Evolutionary conservation across 371 early-diverging fungal genomes (phyloP), one percentile per base, ranked within the genome.

Genomic region (Lichtheimia ramosa): DNA sequence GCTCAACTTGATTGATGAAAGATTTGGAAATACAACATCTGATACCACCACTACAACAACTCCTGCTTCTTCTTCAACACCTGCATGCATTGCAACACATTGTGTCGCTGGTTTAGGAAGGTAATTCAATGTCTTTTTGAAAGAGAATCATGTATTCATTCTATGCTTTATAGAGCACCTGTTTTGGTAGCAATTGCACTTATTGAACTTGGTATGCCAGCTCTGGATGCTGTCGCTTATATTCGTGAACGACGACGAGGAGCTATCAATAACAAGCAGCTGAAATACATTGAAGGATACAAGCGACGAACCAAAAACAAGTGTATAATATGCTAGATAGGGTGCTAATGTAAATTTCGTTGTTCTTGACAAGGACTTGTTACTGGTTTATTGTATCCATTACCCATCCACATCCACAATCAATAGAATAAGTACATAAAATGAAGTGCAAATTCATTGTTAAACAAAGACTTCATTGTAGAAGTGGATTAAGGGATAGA

Each of bases 91-190:
- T 62, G 93, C 92, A 0, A 89, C 88, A 16, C 94, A 94, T 69
- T 94, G 95, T 66, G 94, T 93, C 10, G 93, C 95, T 25, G 95
- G 95, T 20, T 75, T 94, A 42, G 93, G 93, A 55, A 71, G 89
- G 89, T 85, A 77, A 69, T 63, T 13, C 1, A 41, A 41, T 13
- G 13, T 46, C 48, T 40, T 25, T 40, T 25, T 40, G 2, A 13
- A 18, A 8, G 34, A 16, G 12, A 49, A 53, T 21, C 14, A 53
- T 25, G 34, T 41, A 28, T 20, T 56, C 14, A n/a, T 28, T 39
- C 13, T 51, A 23, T 43, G n/a, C 25, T 57, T 25, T 12, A 34
- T 56, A 83, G 90, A 48, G 90, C 91, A 0, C 90, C 90, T 28
- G 91, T 90, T 15, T 68, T 89, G 27, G 86, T 88, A 10, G 87